Base-by-base conservation (phyloP, 331 rosid species). In the Malus hybrid region DNA sequence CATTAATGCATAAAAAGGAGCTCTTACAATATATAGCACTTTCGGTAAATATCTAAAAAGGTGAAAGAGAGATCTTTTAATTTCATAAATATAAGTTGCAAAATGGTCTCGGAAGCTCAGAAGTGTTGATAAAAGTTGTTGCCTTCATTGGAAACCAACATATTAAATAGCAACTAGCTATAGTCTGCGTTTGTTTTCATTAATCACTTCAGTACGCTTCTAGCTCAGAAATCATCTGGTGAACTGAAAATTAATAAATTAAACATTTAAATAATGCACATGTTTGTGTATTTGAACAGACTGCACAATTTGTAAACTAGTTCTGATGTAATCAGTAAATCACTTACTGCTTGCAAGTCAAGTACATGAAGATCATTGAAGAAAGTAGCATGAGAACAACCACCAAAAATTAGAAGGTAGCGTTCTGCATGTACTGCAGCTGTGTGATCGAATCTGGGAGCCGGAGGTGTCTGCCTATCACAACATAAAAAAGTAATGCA, bases 391-490 rank as follows among this genome's bases (percentile, higher is more conserved):
- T 92, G 97, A 76, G 97, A 95, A 77, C 99, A 95, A 78, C 99
- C 97, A 22, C 99, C 99, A 75, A 95, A 95, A 77, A 95, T 76
- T 66, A 90, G 82, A 84, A 95, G 96, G 86, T 95, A 95, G 34
- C 80, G 91, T 8, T 87, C 92, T 28, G 87, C 89, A 28, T 88
- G 93, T 80, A 92, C 75, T 64, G 97, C 83, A 68, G 97, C 92
- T 75, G 90, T 78, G 81, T 95, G 99, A 84, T 95, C 99, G 7
- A 85, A 95, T 83, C 97, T 90, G 60, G 99, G 97, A 84, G 89
- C 81, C 62, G 97, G 97, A 79, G 93, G 92, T 70, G 89, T 83
- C 92, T 87, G 93, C 92, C 99, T 94, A 87, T 87, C 88, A 85
- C 81, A 82, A 85, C 72, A 78, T 78, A 87, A 83, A 55, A 77